Evolutionary conservation across 108 stramenopile species (phyloP).

Genomic region (Schizochytrium sp.): DNA sequence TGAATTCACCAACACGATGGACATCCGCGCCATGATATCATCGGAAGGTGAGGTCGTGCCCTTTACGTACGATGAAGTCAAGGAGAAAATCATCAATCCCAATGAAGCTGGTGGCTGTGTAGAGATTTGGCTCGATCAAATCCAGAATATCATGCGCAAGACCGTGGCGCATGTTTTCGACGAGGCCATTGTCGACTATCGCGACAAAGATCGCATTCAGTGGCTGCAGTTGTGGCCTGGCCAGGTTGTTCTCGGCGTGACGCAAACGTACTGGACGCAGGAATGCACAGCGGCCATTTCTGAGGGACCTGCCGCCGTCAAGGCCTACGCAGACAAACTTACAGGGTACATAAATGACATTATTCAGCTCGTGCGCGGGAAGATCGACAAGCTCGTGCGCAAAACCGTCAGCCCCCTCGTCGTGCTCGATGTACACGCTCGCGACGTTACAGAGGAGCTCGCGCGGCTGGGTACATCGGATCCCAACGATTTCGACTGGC

Average conservation of each 20-base stretch:
- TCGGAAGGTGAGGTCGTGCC: constrained; percentile 49
- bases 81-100: constrained; percentile 50
- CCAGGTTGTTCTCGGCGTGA: constrained; percentile 50
- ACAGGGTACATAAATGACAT: constrained; percentile 34
- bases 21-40: constrained; percentile 35
- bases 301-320: neutral
- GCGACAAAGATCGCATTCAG: constrained; percentile 31
- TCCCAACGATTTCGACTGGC: neutral
- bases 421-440: constrained; percentile 18
- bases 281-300: constrained; percentile 31
- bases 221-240: constrained; percentile 56
- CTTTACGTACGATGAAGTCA: constrained; percentile 34
- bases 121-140: constrained; percentile 53
- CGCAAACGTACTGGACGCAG: constrained; percentile 50
- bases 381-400: neutral
- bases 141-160: constrained; percentile 53
- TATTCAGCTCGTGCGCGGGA: neutral
- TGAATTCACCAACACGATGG: neutral
- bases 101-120: constrained; percentile 47
- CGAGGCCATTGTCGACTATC: constrained; percentile 41
- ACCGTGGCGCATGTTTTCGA: constrained; percentile 43
- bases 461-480: neutral
- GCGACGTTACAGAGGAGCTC: neutral
- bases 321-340: constrained; percentile 24
- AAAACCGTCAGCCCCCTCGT: neutral